These are phyloP conservation scores for Erodium moschatum DNA, from an alignment of 441 rosid species.

Conservation along the genomic window DNA sequence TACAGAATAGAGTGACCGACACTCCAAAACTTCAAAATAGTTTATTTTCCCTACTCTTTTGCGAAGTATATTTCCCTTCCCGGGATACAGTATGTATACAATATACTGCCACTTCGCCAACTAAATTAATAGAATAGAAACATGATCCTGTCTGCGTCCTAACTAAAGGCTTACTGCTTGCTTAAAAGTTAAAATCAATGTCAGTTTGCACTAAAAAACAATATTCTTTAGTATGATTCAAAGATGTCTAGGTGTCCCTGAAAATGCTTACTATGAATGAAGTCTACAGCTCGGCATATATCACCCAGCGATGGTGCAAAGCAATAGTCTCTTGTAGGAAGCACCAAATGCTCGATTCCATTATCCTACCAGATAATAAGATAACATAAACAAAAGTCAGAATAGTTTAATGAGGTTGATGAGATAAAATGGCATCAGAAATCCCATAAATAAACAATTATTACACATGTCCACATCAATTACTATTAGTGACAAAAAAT, in stretches of 20 bases:
- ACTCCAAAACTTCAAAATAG: background rate
- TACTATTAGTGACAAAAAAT: background rate
- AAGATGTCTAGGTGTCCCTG: background rate
- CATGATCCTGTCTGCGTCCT: background rate
- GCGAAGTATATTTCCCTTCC: background rate
- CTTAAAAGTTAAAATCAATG: background rate
- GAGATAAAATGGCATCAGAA: background rate
- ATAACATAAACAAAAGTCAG: background rate
- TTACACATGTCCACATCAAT: background rate
- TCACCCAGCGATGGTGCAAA: conserved; percentile 82
- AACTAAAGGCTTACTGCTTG: background rate
- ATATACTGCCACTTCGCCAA: background rate
- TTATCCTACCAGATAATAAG: conserved; percentile 37
- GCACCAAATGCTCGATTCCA: conserved; percentile 78
- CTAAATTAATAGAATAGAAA: background rate
- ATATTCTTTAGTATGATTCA: background rate
- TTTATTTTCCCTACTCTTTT: background rate
- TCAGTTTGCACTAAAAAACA: background rate
- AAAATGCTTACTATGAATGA: conserved; percentile 53
- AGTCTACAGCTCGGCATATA: conserved; percentile 75
- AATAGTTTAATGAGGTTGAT: background rate
- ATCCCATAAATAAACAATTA: too few relatives aligned
- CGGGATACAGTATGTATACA: background rate
- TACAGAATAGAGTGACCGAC: background rate
- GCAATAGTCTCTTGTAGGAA: conserved; percentile 93